Base-by-base conservation (phyloP, 768 basidiomycete species). In the Pleurotus ostreatus region DNA sequence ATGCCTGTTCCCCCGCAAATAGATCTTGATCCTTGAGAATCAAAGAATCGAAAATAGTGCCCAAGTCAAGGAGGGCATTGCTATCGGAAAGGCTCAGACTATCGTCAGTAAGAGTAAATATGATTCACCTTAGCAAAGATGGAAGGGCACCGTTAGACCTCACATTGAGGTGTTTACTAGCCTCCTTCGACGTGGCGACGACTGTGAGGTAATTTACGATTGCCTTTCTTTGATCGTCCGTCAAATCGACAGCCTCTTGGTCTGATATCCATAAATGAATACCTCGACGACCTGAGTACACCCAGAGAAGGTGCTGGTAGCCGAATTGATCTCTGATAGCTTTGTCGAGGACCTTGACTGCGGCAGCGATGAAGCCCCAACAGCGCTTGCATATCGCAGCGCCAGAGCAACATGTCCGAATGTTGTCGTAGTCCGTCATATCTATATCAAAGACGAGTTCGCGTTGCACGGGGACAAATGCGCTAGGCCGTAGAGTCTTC, bases 391-490 rank as follows among this genome's bases (percentile, higher is more conserved):
- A 99, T 70, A 99, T 96, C 55, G 82, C 86, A 45, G 94, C 92
- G 47, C 83, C 90, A 11, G 86, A 85, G 73, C 97, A 98, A 71
- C 97, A 99, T 0, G 94, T 98, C 47, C 97, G 86, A 64, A 98
- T 83, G 45, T 86, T 78, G 68, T 99, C 96, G 72, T 98, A 99
- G 72, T 99, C 97, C 13, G 97, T 96, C 97, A 99, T 98, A 72
- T 99, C 97, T 68, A 99, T 98, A 83, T 99, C 97, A 68, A 99
- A 97, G 0, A 98, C 96, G 43, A 99, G 86, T 68, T 98, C 97
- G 57, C 97, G 88, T 60, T 84, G 81, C 34, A 82, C 68, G 0
- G 97, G 94, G 44, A 79, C 76, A 61, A 98, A 86, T n/a, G 86
- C 74, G 9, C 84, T 83, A 8, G 74, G 63, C 5, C 77, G 73